Percentiles rank a stretch among this genome's conserved stretches.
These are phyloP conservation scores for Cryptococcus deneoformans DNA, from an alignment of 1,284 basidiomycete genomes.

Conservation along the genomic window DNA sequence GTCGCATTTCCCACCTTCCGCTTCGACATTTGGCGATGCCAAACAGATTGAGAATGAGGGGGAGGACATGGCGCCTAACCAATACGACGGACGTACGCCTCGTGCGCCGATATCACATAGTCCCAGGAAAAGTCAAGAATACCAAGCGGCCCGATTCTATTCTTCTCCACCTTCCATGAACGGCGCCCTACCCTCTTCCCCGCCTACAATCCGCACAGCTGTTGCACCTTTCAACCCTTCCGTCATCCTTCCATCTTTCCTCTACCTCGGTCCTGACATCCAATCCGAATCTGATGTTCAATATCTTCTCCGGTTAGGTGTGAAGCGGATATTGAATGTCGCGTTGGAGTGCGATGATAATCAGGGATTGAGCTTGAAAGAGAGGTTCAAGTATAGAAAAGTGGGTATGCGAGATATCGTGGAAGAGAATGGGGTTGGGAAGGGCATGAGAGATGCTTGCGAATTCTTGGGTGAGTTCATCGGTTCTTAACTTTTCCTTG, in stretches of 20 bases:
- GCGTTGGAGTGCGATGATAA: conserved; percentile 86
- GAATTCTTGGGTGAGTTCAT: conserved; percentile 69
- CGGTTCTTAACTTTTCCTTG: no score
- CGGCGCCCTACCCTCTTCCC: neutral
- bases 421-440: conserved; percentile 86
- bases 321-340: conserved; percentile 85
- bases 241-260: conserved; percentile 82
- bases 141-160: neutral
- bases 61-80: conserved; percentile 4
- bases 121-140: neutral
- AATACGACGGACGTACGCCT: neutral
- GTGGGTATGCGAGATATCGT: conserved; percentile 94
- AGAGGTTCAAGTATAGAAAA: conserved; percentile 73
- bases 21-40: conserved; percentile 30
- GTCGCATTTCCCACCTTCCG: conserved; percentile 31
- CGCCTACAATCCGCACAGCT: neutral
- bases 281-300: conserved; percentile 68
- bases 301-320: conserved; percentile 68
- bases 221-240: conserved; percentile 65
- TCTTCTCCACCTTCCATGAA: neutral
- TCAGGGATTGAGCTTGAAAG: conserved; percentile 63
- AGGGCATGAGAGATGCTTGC: conserved; percentile 78
- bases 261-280: conserved; percentile 90
- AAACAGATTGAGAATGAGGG: conserved; percentile 6
- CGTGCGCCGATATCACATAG: neutral